Evolutionary conservation across 2,329 filamentous ascomycete species (phyloP), one percentile per base, ranked within the genome.

Genomic region (Plenodomus tracheiphilus): DNA sequence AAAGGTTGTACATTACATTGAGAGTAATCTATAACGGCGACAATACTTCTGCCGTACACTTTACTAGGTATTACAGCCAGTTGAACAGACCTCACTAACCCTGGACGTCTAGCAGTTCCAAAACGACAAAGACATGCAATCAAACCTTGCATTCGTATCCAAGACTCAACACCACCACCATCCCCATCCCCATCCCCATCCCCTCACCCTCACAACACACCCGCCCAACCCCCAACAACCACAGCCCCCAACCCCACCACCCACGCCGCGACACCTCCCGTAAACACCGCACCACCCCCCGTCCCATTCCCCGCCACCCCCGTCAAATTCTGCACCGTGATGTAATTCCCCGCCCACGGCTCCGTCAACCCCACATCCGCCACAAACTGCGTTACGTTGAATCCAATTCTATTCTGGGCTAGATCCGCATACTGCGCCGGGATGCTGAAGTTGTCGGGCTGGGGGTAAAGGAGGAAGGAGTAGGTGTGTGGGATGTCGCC

Each of bases 341-440:
- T 72, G 56, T 69, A 77, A 49, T 73, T 76, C 6, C 62, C 71
- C 1, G 70, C 72, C 17, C 75, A 37, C 0, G 70, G 64, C 1
- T 22, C 19, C 10, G 10, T 43, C 4, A 77, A 43, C 1, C 57
- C 61, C 2, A 70, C 58, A 2, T 69, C 72, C 1, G 49, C 39
- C 2, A 70, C 58, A 52, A 77, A 77, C 19, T 58, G 53, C 3
- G 45, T 53, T 0, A 71, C 56, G 41, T 76, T 65, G 49, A 76
- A 77, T 10, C 66, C 62, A 0, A 70, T 49, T 4, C 70, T 41
- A 35, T 16, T 58, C 16, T 48, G 49, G 56, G 47, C 61, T 15
- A 62, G 18, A 6, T 58, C n/a, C 51, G 51, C 22, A 52, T 77
- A 56, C 57, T 69, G 1, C 8, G 43, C 48, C 1, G 65, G 65